Percentiles rank a stretch among this genome's conserved stretches.
phyloP scores from a whole-genome alignment of 1,284 basidiomycete genomes.

The Ustilago sp. region DNA sequence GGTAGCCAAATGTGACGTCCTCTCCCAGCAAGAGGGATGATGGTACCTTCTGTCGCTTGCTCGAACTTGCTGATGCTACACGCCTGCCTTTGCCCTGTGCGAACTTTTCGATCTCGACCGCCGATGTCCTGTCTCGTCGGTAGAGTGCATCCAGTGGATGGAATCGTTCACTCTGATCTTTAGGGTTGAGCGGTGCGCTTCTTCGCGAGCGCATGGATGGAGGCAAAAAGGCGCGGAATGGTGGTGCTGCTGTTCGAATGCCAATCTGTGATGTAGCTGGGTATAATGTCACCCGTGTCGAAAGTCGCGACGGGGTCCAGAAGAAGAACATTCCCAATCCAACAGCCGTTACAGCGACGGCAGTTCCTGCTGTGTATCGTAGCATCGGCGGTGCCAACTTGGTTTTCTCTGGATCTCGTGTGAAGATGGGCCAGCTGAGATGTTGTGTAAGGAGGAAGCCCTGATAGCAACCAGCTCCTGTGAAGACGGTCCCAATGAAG shows the following conservation, averaged over 20 bases:
- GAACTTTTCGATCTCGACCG: conserved; percentile 37
- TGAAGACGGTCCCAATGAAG: conserved; percentile 51
- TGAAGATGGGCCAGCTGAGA: conserved; percentile 50
- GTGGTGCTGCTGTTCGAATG: conserved; percentile 33
- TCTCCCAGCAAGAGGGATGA: conserved; percentile 49
- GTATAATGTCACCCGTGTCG: conserved; percentile 50
- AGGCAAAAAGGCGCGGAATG: conserved; percentile 32
- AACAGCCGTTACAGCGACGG: conserved; percentile 23
- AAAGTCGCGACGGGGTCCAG: conserved; percentile 44
- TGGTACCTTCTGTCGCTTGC: conserved; percentile 29
- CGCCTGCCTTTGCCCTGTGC: conserved; percentile 37
- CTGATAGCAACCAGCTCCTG: conserved; percentile 40
- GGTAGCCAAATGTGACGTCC: conserved; percentile 40
- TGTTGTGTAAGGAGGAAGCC: conserved; percentile 50
- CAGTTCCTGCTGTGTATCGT: conserved; percentile 32
- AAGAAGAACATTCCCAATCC: conserved; percentile 50
- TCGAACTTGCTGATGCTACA: conserved; percentile 21
- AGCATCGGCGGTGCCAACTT: conserved; percentile 40
- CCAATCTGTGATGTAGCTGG: conserved; percentile 43
- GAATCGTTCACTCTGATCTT: conserved; percentile 36
- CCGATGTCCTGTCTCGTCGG: conserved; percentile 41
- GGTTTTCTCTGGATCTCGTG: conserved; percentile 42
- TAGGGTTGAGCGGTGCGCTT: conserved; percentile 29
- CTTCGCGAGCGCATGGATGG: conserved; percentile 28
- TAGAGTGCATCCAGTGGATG: conserved; percentile 34